Base-by-base conservation (phyloP, 2,329 filamentous ascomycete species). In the Penicillium sp. region DNA sequence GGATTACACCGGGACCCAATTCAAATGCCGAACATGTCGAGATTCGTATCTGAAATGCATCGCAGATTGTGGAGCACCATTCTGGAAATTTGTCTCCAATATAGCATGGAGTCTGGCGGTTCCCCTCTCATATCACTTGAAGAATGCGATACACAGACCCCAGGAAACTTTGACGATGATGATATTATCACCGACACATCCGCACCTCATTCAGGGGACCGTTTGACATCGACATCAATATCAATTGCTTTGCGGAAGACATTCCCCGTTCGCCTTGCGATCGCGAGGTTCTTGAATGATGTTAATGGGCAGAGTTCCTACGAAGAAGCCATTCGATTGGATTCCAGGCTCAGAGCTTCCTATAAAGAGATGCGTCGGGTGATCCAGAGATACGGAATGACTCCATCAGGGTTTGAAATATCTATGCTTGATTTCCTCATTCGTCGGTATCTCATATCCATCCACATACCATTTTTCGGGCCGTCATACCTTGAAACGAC, bases 301-400 rank as follows among this genome's bases (percentile, higher is more conserved):
- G 46, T 69, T 14, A 32, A 45, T 16, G 52, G 57, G 1, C 53
- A 62, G 9, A 45, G 43, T 4, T 56, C 61, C 11, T 70, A 69
- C 31, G 58, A 67, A 29, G 61, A 66, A 22, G 58, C 60, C 0
- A 46, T 69, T 14, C 55, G 51, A 1, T 52, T 67, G 70, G 78
- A 79, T 4, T 72, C 71, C 2, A 77, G 81, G n/a, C 65, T 81
- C 1, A 69, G 76, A 13, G 58, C 64, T 0, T 67, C 73, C 0
- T 82, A 81, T 61, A 80, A 75, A 51, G 55, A 50, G 1, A 54
- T 83, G 0, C 69, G 67, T 10, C 71, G 62, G 3, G 72, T 48
- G 3, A 29, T 72, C 0, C 60, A 65, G 27, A 36, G 16, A 14
- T 61, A 50, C 29, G 43, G 16, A 11, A 18, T 9, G 7, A 10